phyloP scores from a whole-genome alignment of 106 monocot species.

The Acorus gramineus region DNA sequence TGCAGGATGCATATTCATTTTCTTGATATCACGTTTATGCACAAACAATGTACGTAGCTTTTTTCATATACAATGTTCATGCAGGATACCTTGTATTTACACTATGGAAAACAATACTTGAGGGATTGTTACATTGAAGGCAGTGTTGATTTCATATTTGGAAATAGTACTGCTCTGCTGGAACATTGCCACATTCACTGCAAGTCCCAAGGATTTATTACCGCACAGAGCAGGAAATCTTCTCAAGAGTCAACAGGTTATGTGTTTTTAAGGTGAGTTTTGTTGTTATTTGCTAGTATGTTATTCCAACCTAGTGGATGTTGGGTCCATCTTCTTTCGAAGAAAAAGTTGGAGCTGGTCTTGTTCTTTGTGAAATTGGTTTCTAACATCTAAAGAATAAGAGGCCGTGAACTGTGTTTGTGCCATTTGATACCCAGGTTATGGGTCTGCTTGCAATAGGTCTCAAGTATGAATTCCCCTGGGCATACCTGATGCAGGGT shows the following conservation, averaged over 20 bases:
- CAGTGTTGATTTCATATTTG: slow-evolving; percentile 91
- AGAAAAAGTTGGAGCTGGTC: too few species aligned
- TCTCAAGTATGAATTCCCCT: too few species aligned
- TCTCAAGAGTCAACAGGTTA: slow-evolving; percentile 86
- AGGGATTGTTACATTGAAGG: slow-evolving; percentile 96
- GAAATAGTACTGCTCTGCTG: slow-evolving; percentile 84
- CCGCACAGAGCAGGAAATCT: slow-evolving; percentile 92
- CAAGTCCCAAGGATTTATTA: slow-evolving; percentile 85
- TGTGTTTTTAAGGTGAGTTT: slow-evolving; percentile 62
- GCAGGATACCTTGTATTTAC: slow-evolving; percentile 95
- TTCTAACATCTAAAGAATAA: too few species aligned
- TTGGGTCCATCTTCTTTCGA: background rate
- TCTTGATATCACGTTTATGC: too few species aligned
- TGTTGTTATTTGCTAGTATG: too few species aligned
- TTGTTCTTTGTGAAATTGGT: too few species aligned
- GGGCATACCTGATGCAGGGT: too few species aligned
- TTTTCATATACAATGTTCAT: background rate
- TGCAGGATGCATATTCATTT: too few species aligned
- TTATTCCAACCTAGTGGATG: background rate
- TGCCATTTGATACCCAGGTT: too few species aligned
- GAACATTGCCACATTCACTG: slow-evolving; percentile 96
- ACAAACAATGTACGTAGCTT: too few species aligned
- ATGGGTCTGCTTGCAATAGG: too few species aligned
- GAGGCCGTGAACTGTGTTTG: too few species aligned
- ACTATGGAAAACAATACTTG: slow-evolving; percentile 84